A percentile compares a stretch with the other conserved stretches of the same genome.
Evolutionary conservation across 345 rosid species (phyloP).

Genomic region (Salix suchowensis): DNA sequence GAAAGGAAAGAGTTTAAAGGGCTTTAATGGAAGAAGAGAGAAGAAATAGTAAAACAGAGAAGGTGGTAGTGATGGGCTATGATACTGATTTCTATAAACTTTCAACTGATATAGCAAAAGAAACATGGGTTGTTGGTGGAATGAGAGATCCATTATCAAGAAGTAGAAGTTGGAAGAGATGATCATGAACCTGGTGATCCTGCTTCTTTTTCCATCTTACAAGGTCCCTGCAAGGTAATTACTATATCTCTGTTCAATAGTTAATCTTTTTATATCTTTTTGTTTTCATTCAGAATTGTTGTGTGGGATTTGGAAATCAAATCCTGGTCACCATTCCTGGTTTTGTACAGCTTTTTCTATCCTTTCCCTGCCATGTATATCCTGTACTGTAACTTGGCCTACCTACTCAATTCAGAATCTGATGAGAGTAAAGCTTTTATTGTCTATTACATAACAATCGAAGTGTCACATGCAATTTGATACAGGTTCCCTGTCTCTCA

Average conservation of each 20-base stretch:
- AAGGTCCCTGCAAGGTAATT: background rate
- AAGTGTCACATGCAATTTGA: constrained; percentile 1
- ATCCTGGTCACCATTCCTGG: constrained; percentile 5
- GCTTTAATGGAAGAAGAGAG: constrained; percentile 63
- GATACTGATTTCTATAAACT: constrained; percentile 57
- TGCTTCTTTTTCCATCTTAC: background rate
- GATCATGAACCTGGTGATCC: constrained; percentile 10
- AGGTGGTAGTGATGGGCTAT: constrained; percentile 43
- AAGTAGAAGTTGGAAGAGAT: constrained; percentile 77
- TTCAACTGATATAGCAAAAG: constrained; percentile 64
- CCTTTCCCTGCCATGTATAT: constrained; percentile 13
- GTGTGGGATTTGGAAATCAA: constrained; percentile 14
- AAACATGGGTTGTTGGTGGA: constrained; percentile 82
- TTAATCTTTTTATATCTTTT: background rate
- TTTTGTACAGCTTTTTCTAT: constrained; percentile 33
- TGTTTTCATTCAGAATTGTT: constrained; percentile 9
- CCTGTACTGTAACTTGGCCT: background rate
- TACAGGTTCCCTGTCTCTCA: background rate
- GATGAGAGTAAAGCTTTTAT: background rate
- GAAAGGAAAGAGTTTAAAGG: constrained; percentile 33
- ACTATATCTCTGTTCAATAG: background rate
- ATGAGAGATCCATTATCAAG: constrained; percentile 49
- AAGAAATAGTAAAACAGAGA: constrained; percentile 25
- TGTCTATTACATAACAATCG: background rate
- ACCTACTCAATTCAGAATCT: constrained; percentile 3